Percentiles rank a stretch among this genome's conserved stretches.
phyloP scores from a whole-genome alignment of 495 filamentous ascomycete species.

The Massariosphaeria phaeospora region DNA sequence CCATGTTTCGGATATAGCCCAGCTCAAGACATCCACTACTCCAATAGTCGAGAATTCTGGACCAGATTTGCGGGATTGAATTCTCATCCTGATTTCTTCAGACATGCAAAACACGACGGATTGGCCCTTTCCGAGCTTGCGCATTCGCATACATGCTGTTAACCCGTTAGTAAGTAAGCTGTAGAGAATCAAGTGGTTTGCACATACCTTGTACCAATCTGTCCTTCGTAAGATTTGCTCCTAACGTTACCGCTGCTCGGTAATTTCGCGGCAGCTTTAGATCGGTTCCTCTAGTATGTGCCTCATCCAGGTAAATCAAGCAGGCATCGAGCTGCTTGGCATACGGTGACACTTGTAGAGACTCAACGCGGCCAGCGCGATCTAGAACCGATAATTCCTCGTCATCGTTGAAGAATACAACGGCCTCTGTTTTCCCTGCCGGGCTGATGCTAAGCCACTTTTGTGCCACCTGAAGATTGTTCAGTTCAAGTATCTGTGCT shows the following conservation, averaged over 20 bases:
- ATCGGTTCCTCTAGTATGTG: constrained; percentile 72
- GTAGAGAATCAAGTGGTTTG: neutral
- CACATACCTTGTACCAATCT: constrained; percentile 63
- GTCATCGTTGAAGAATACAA: constrained; percentile 47
- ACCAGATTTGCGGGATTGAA: constrained; percentile 22
- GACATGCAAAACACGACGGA: constrained; percentile 44
- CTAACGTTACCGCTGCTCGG: constrained; percentile 65
- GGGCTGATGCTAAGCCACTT: constrained; percentile 44
- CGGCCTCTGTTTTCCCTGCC: constrained; percentile 36
- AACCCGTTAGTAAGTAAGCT: constrained; percentile 11
- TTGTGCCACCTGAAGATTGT: constrained; percentile 52
- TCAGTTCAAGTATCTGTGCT: constrained; percentile 64
- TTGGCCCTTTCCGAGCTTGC: constrained; percentile 38
- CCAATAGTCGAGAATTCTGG: constrained; percentile 27
- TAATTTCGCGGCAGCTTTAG: constrained; percentile 57
- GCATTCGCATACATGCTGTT: constrained; percentile 48
- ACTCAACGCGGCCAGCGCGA: constrained; percentile 45
- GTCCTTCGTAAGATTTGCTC: constrained; percentile 65
- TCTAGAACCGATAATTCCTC: constrained; percentile 48
- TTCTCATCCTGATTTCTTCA: constrained; percentile 45
- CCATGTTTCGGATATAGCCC: constrained; percentile 57
- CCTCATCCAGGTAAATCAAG: constrained; percentile 69
- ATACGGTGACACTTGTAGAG: constrained; percentile 58
- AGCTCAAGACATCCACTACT: constrained; percentile 52
- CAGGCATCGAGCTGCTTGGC: constrained; percentile 55